phyloP scores from a whole-genome alignment of 1,284 basidiomycete species.

The Moesziomyces sp. region DNA sequence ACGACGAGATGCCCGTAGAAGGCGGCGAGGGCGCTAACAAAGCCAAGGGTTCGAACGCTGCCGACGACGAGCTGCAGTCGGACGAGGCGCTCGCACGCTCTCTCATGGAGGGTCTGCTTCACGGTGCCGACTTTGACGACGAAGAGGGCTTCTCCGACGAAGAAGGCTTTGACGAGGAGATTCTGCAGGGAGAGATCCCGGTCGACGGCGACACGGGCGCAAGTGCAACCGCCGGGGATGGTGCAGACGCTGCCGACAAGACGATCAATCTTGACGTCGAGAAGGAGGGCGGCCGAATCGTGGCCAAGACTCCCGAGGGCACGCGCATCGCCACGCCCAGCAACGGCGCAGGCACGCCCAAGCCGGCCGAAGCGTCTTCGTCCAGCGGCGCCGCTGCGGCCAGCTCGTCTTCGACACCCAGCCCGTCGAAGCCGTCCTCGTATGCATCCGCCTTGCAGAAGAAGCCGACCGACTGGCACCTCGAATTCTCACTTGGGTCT shows the following conservation, averaged over 20 bases:
- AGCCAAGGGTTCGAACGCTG: conserved; percentile 9
- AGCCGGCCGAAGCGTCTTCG: conserved; percentile 61
- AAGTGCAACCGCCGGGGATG: conserved; percentile 7
- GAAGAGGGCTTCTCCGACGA: conserved; percentile 57
- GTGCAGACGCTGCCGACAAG: conserved; percentile 45
- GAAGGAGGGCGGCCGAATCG: conserved; percentile 74
- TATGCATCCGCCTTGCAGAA: conserved; percentile 94
- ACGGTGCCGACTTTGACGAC: conserved; percentile 52
- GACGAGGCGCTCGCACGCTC: conserved; percentile 54
- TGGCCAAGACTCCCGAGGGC: conserved; percentile 94
- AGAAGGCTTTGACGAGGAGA: conserved; percentile 59
- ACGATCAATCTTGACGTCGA: conserved; percentile 60
- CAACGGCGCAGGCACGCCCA: conserved; percentile 52
- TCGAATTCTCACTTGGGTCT: conserved; percentile 92
- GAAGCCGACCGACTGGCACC: conserved; percentile 92
- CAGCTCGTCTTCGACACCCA: conserved; percentile 31
- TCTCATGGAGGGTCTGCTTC: conserved; percentile 54
- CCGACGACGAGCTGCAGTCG: conserved; percentile 21
- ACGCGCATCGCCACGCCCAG: conserved; percentile 90
- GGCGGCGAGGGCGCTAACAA: conserved; percentile 28
- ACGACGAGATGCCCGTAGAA: conserved; percentile 6
- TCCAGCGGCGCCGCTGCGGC: conserved; percentile 9
- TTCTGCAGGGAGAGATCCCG: conserved; percentile 53
- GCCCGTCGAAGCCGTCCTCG: conserved; percentile 71
- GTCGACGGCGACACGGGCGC: conserved; percentile 30